Evolutionary conservation across 2,329 filamentous ascomycete species (phyloP), one percentile per base, ranked within the genome.

Genomic region (Ophiostoma ulmi): DNA sequence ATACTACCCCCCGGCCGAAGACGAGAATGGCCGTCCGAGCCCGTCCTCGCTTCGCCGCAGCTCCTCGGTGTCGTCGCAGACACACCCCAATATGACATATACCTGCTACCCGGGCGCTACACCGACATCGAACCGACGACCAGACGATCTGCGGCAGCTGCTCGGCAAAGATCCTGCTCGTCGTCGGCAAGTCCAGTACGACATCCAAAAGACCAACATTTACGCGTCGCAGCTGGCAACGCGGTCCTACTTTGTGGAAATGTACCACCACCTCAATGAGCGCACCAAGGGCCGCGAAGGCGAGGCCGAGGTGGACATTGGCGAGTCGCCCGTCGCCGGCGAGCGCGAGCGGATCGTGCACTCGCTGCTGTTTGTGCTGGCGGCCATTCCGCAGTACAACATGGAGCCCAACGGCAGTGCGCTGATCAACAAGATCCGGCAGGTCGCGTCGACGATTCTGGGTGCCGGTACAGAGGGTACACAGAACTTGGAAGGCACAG

Each of bases 141-240:
- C 81, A 10, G 80, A 85, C 73, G 85, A 87, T 73, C 76, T 86
- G 20, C 83, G 84, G 61, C 83, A 81, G 55, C 78, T 82, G 8
- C 81, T 87, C 71, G 82, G 83, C 70, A 79, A 80, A 26, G 80
- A 87, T 36, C 83, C 84, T 1, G 77, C 80, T 36, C 81, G 83
- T 2, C 83, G 86, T 2, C 83, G 87, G 1, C 82, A 84, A 70
- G 78, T 93, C 5, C 92, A 95, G 77, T 93, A 90, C 74, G 93
- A 97, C 79, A 95, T 97, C 39, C 93, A 97, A 78, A 97, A 96
- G 78, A 91, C 92, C 7, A 97, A 97, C 78, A 91, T 97, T 55
- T 93, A 94, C 77, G 88, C 90, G 1, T 94, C 90, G 6, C 90
- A 93, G 76, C 83, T 97, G 11, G 89, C 90, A 2, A 96, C 92